Base-by-base conservation (phyloP, 768 basidiomycete genomes). In the Macrocybe gigantea region DNA sequence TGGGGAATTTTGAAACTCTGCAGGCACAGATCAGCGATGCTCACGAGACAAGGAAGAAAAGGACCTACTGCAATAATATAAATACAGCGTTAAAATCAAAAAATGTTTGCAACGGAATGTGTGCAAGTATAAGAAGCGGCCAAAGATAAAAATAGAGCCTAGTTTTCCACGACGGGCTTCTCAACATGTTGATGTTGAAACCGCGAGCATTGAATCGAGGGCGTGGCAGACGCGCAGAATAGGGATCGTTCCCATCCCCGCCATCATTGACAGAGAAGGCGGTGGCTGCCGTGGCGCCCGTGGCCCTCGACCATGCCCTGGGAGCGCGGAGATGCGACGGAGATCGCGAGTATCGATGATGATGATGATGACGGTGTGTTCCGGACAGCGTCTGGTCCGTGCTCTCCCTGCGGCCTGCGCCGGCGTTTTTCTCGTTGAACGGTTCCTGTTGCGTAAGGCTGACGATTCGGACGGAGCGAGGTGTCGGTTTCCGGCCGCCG, bases 51-150 rank as follows among this genome's bases (percentile, higher is more conserved):
- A 34, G 49, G 36, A 33, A 33, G 39, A 44, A 34, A 48, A 38
- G 38, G 14, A 83, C 91, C 70, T 60, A 93, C 90, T 91, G 82
- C 37, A 92, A 61, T 56, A 93, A 63, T 55, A 92, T 82, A 68
- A 82, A 94, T 54, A 85, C 82, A 56, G 84, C 82, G 63, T 93
- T 93, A 64, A 93, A 91, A 60, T 95, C 93, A 62, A 94, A 83
- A 60, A 86, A 93, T 1, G 85, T 82, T 63, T 93, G 90, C 7
- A 88, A 61, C 22, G 81, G 80, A 36, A 90, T 66, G 59, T 89
- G 84, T 13, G 78, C 80, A 61, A 91, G 80, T 5, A 80, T 74
- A 53, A 90, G 62, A 11, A 90, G 36, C n/a, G 85, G 86, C 60
- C 79, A 82, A 33, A 85, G 59, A 58, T 79, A 83, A 64, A 80